Evolutionary conservation across 2,329 filamentous ascomycete species (phyloP).

Genomic region (Cladosporium cucumerinum): DNA sequence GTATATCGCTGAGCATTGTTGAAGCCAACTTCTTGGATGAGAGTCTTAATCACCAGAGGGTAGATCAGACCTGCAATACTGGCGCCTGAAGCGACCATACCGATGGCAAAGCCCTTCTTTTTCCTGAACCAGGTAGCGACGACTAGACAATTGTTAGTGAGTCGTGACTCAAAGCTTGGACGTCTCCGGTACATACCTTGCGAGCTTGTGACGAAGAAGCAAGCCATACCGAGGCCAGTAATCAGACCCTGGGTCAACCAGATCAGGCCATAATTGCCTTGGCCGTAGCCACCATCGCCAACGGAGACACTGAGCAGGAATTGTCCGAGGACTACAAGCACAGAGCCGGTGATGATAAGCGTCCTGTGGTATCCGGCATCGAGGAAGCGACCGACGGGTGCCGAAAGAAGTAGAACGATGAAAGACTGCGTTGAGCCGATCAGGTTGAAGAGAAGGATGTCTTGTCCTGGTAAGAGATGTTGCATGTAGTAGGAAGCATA

Average conservation of each 20-base stretch:
- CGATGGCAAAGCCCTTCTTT: constrained; percentile 47
- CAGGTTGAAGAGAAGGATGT: constrained; percentile 45
- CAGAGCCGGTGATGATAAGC: constrained; percentile 41
- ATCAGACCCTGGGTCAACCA: constrained; percentile 49
- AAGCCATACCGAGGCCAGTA: constrained; percentile 50
- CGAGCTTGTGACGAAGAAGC: constrained; percentile 51
- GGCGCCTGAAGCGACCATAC: constrained; percentile 50
- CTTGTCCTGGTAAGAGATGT: constrained; percentile 39
- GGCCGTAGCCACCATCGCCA: constrained; percentile 34
- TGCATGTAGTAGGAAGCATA: constrained; percentile 50
- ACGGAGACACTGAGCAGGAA: constrained; percentile 42
- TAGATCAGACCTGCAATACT: constrained; percentile 43
- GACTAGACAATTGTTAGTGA: constrained; percentile 34
- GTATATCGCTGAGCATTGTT: constrained; percentile 44
- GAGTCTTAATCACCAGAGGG: constrained; percentile 46
- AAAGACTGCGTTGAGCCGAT: constrained; percentile 49
- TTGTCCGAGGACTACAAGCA: constrained; percentile 44
- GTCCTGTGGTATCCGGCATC: constrained; percentile 45
- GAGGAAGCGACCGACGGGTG: constrained; percentile 46
- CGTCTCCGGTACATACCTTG: constrained; percentile 39
- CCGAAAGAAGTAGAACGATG: constrained; percentile 45
- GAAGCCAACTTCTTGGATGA: constrained; percentile 44
- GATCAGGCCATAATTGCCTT: constrained; percentile 43
- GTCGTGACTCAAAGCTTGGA: neutral
- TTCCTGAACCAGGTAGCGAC: constrained; percentile 50